These are phyloP conservation scores for Arthroderma sp. DNA, from an alignment of 2,329 filamentous ascomycete species.

Conservation along the genomic window DNA sequence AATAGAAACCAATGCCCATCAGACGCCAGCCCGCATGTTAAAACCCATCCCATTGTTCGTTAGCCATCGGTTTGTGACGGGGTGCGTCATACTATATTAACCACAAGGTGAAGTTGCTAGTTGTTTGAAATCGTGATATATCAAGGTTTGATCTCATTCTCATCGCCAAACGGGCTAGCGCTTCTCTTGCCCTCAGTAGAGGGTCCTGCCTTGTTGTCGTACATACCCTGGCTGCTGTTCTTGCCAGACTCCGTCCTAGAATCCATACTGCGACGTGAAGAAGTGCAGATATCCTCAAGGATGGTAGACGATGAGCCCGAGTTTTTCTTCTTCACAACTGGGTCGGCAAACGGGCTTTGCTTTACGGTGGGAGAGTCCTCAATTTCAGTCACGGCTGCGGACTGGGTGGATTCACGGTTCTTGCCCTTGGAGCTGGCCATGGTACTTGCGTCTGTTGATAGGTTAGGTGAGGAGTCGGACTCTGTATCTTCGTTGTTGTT, in stretches of 20 bases:
- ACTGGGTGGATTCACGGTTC: slow-evolving; percentile 12
- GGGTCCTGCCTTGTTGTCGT: slow-evolving; percentile 17
- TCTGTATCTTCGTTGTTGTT: neutral
- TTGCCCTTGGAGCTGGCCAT: slow-evolving; percentile 9
- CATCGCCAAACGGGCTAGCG: slow-evolving; percentile 33
- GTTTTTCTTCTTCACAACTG: slow-evolving; percentile 8
- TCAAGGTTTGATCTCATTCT: slow-evolving; percentile 25
- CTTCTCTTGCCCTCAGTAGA: slow-evolving; percentile 11
- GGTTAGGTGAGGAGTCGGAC: neutral
- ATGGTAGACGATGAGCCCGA: slow-evolving; percentile 9
- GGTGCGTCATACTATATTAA: no score
- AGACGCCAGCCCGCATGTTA: neutral
- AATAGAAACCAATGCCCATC: neutral
- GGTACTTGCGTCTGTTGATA: slow-evolving; percentile 11
- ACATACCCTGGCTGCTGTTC: slow-evolving; percentile 19
- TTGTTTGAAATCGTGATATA: neutral
- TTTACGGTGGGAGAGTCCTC: slow-evolving; percentile 17
- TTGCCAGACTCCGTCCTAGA: slow-evolving; percentile 9
- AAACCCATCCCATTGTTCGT: no score
- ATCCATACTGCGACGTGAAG: slow-evolving; percentile 5
- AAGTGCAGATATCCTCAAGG: slow-evolving; percentile 2
- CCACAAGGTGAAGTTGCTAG: neutral
- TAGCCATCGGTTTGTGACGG: no score
- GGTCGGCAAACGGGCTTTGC: slow-evolving; percentile 17
- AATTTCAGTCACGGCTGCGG: slow-evolving; percentile 17